Evolutionary conservation across 306 rosid species (phyloP).

Genomic region (Ammopiptanthus mongolicus): DNA sequence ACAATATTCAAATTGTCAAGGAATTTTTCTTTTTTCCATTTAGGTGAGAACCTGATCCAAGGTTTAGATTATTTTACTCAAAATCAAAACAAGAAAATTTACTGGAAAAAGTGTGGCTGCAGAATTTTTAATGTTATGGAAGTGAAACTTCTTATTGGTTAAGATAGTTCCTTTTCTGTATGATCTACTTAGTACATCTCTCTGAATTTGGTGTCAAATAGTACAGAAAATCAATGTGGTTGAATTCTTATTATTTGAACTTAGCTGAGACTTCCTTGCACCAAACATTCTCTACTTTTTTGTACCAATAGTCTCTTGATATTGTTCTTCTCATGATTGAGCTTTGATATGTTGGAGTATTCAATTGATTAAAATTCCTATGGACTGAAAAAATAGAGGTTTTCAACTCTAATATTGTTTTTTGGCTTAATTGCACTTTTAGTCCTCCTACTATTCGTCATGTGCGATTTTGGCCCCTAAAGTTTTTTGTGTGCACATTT

Average conservation of each 20-base stretch:
- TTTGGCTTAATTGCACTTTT: too few relatives aligned
- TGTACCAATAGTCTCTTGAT: not conserved
- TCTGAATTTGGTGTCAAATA: slow-evolving; percentile 1
- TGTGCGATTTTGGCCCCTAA: too few relatives aligned
- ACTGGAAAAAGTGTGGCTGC: not conserved
- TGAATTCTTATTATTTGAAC: not conserved
- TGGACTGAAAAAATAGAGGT: not conserved
- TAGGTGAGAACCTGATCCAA: not conserved
- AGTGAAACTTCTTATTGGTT: not conserved
- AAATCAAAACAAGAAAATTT: not conserved
- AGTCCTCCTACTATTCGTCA: too few relatives aligned
- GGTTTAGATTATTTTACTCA: not conserved
- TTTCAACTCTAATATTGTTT: not conserved
- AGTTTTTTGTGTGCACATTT: too few relatives aligned
- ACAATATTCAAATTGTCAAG: not conserved
- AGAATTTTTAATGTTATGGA: not conserved
- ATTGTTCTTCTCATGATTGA: not conserved
- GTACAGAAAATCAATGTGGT: not conserved
- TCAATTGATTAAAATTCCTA: not conserved
- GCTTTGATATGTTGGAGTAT: not conserved
- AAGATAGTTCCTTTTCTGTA: not conserved
- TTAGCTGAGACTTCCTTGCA: not conserved
- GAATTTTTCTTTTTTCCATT: slow-evolving; percentile 11
- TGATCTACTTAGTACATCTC: not conserved
- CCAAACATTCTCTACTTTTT: not conserved